Percentiles rank a stretch among this genome's conserved stretches.
These are phyloP conservation scores for Penicillium sclerotigenum DNA, from an alignment of 2,329 filamentous ascomycete species.

Conservation along the genomic window DNA sequence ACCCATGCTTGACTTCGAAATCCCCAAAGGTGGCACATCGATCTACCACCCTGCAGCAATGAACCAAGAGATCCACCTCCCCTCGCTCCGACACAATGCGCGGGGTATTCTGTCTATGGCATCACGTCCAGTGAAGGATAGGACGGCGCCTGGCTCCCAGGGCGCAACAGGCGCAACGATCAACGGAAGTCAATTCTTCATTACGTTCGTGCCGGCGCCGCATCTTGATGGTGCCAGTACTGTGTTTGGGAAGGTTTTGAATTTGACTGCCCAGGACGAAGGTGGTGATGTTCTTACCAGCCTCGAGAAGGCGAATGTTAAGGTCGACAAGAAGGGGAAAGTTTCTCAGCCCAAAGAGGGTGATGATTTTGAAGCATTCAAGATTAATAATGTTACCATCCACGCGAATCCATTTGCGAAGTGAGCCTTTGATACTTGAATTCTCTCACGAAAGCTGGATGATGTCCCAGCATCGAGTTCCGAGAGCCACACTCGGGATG, in stretches of 20 bases:
- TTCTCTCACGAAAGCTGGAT: not conserved
- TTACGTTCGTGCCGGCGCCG: conserved; percentile 59
- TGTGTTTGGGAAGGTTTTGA: conserved; percentile 61
- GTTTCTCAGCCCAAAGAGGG: conserved; percentile 47
- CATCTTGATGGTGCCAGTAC: conserved; percentile 67
- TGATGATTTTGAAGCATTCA: conserved; percentile 49
- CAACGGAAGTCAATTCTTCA: conserved; percentile 63
- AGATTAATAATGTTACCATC: conserved; percentile 56
- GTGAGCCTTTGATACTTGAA: conserved; percentile 31
- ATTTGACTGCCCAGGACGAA: conserved; percentile 43
- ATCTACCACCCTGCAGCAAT: conserved; percentile 53
- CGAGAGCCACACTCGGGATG: not conserved
- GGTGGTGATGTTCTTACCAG: conserved; percentile 45
- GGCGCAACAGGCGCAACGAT: conserved; percentile 37
- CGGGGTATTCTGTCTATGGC: conserved; percentile 60
- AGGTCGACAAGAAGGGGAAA: conserved; percentile 62
- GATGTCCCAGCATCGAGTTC: not conserved
- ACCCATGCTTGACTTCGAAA: conserved; percentile 44
- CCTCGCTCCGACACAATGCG: conserved; percentile 55
- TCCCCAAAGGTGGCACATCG: conserved; percentile 56
- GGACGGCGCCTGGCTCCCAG: conserved; percentile 47
- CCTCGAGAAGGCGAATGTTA: conserved; percentile 58
- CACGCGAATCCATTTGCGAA: conserved; percentile 65
- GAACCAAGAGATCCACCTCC: conserved; percentile 61
- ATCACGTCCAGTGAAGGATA: conserved; percentile 48